Conservation (phyloP, 257 asterid genomes). For the Przewalskia tangutica region DNA sequence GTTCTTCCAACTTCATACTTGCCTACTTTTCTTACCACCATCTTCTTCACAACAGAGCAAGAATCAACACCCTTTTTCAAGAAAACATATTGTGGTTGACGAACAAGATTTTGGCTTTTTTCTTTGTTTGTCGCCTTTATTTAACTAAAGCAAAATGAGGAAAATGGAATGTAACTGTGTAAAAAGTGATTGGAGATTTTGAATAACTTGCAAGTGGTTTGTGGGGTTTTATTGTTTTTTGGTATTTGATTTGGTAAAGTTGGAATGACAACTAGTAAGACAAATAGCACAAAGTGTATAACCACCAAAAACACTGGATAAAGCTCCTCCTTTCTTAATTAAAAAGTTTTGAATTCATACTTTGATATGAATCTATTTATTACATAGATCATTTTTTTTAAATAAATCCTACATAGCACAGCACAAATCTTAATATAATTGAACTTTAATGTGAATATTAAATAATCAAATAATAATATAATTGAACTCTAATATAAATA, state of each 20-base stretch:
- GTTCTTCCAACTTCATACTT: slow-evolving; percentile 98
- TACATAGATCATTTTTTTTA: too few relatives aligned
- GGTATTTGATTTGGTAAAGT: background rate
- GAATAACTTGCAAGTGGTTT: too few relatives aligned
- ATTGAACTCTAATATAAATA: too few relatives aligned
- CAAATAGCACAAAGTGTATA: background rate
- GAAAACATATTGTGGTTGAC: background rate
- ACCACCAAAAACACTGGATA: too few relatives aligned
- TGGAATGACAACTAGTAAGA: background rate
- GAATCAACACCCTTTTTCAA: background rate
- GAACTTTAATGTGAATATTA: too few relatives aligned
- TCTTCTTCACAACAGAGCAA: slow-evolving; percentile 7
- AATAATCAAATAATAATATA: too few relatives aligned
- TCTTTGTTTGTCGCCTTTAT: background rate
- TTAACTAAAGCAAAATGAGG: background rate
- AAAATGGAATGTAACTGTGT: background rate
- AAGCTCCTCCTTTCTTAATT: too few relatives aligned
- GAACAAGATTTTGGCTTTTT: background rate
- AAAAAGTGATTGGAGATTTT: too few relatives aligned
- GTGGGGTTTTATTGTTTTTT: background rate
- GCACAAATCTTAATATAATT: too few relatives aligned
- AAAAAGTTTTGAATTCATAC: too few relatives aligned
- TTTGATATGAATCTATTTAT: too few relatives aligned
- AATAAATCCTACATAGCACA: too few relatives aligned
- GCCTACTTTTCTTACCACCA: slow-evolving; percentile 95